Evolutionary conservation across 2,329 filamentous ascomycete genomes (phyloP), one percentile per base, ranked within the genome.

Genomic region (Davidsoniella virescens): DNA sequence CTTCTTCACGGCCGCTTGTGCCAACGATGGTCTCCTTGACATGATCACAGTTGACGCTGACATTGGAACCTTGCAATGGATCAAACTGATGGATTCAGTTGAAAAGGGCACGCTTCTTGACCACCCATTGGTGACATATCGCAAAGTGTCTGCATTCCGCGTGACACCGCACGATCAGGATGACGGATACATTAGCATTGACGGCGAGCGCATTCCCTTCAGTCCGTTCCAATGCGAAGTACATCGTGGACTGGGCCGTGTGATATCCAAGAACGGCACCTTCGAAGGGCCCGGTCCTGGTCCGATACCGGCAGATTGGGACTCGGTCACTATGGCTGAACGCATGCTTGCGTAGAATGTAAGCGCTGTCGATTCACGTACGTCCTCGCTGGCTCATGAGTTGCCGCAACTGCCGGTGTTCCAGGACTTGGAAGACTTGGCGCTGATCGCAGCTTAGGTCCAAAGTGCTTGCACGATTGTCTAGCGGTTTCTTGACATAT

Each of bases 201-300:
- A 96, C 60, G 92, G 92, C 37, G 92, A 98, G 66, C 74, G 76
- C 49, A 72, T 94, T 2, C 84, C 87, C 0, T 96, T 94, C 62
- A 82, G 82, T 58, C 83, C 86, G 0, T 93, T 95, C 61, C 92
- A 98, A 67, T 86, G 81, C 2, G 92, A 98, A 65, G 73, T 95
- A 5, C 87, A 95, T 62, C 75, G 70, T 48, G 84, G 82, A 0
- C 69, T 98, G 20, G 92, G 86, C 1, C 86, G 84, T 3, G 84
- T 90, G n/a, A 68, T 96, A 55, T 86, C 85, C 46, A 86, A 82
- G 65, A 76, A 70, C 25, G 84, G 79, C 54, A 65, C 73, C 50
- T 94, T 87, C 62, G 87, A 94, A 59, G 70, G 72, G 0, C 65
- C 67, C 2, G 77, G 78, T 0, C 76, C 75, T 2, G 51, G 51